These are phyloP conservation scores for Nitzschia inconspicua DNA, from an alignment of 108 stramenopile genomes.

Conservation along the genomic window DNA sequence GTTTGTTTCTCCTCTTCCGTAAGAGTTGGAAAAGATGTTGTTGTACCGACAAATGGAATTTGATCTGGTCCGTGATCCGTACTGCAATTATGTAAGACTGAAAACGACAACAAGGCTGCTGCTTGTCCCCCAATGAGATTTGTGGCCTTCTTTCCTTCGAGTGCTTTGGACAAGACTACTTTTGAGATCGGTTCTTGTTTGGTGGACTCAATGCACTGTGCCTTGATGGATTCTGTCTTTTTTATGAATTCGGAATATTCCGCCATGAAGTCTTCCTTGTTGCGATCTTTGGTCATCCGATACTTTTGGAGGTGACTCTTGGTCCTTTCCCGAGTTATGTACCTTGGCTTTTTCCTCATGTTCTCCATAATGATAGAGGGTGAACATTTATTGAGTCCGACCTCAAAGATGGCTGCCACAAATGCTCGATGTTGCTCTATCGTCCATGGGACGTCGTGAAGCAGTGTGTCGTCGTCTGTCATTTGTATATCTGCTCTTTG, in stretches of 20 bases:
- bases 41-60: constrained; percentile 22
- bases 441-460: too few species aligned
- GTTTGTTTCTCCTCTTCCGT: constrained; percentile 48
- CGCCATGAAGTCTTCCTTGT: constrained; percentile 38
- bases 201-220: too few species aligned
- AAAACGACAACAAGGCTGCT: constrained; percentile 42
- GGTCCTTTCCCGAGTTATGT: constrained; percentile 45
- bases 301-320: constrained; percentile 64
- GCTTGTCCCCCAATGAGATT: constrained; percentile 37
- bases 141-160: constrained; percentile 14
- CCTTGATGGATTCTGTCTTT: constrained; percentile 17
- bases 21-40: constrained; percentile 38
- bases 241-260: constrained; percentile 41
- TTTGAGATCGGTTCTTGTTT: constrained; percentile 4
- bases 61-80: constrained; percentile 21
- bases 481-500: too few species aligned
- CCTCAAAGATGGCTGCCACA: constrained; percentile 40
- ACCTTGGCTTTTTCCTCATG: constrained; percentile 27
- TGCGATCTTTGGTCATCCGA: constrained; percentile 35
- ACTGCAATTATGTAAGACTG: constrained; percentile 24
- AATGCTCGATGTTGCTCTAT: constrained; percentile 38
- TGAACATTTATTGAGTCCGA: constrained; percentile 42
- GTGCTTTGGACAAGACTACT: constrained; percentile 2
- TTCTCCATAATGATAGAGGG: constrained; percentile 49
- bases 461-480: too few species aligned